Base-by-base conservation (phyloP, 1,284 basidiomycete species). In the Phellinidium pouzarii region DNA sequence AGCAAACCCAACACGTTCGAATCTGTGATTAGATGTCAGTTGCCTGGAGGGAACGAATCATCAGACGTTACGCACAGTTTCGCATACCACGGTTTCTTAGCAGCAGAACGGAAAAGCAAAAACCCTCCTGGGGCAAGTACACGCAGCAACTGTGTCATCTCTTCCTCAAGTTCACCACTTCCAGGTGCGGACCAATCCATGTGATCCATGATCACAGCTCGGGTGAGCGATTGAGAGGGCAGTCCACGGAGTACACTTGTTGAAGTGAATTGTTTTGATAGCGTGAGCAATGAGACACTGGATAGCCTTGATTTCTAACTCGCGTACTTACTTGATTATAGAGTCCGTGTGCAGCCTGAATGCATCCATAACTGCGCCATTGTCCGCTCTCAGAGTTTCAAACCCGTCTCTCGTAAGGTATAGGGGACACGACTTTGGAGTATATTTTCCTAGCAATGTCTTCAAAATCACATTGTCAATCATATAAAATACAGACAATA, bases 261-360 rank as follows among this genome's bases (percentile, higher is more conserved):
- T n/a, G n/a, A n/a, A n/a, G n/a, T n/a, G n/a, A n/a, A n/a, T n/a
- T n/a, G n/a, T n/a, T n/a, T n/a, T n/a, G n/a, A n/a, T n/a, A n/a
- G n/a, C n/a, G n/a, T n/a, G n/a, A n/a, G n/a, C n/a, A n/a, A n/a
- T n/a, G n/a, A n/a, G n/a, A n/a, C n/a, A 44, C 17, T 40, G 5
- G 7, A 25, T 22, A 36, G 20, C 20, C 14, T 25, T 0, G 5
- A n/a, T 41, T n/a, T n/a, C n/a, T n/a, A n/a, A n/a, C n/a, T n/a
- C n/a, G n/a, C n/a, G 59, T 55, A 61, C 82, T 63, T 56, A 88
- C 86, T 86, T 82, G 55, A 83, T 67, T 59, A 91, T 87, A 3
- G 83, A 81, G 60, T 91, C 84, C 0, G 89, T 91, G 66, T 91
- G 89, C 36, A 91, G 66, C 29, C 84, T 76, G 72, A 91, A 85